Percentiles rank a stretch among this genome's conserved stretches.
phyloP scores from a whole-genome alignment of 805 yeast species.

The Teunomyces panamensis region DNA sequence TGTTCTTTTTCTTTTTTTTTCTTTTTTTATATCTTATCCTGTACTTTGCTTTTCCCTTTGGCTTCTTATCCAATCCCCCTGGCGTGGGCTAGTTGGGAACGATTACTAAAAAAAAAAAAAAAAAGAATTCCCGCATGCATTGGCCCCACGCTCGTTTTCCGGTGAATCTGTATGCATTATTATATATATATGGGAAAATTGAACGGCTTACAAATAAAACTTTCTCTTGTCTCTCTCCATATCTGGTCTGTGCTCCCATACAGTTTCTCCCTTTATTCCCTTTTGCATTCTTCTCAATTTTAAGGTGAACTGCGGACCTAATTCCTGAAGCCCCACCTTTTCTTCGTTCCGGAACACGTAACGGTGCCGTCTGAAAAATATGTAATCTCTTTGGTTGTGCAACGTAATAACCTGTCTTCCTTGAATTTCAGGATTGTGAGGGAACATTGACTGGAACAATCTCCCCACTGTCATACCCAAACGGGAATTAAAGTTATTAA shows the following conservation, averaged over 20 bases:
- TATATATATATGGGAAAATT: background rate
- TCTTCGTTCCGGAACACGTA: constrained; percentile 87
- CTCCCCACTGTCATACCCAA: constrained; percentile 92
- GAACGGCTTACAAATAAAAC: constrained; percentile 62
- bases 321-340: constrained; percentile 89
- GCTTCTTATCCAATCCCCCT: background rate
- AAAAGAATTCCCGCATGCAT: background rate
- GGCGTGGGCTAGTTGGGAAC: too few species aligned
- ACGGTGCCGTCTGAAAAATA: constrained; percentile 93
- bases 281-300: constrained; percentile 84
- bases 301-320: constrained; percentile 95
- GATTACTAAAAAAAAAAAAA: background rate
- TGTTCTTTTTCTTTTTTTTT: too few species aligned
- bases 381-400: constrained; percentile 94
- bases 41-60: background rate
- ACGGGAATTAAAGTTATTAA: constrained; percentile 90
- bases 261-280: constrained; percentile 88
- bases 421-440: constrained; percentile 87
- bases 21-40: background rate
- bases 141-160: background rate
- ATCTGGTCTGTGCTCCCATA: constrained; percentile 94
- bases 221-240: constrained; percentile 96
- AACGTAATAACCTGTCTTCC: constrained; percentile 95
- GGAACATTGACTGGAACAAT: constrained; percentile 87
- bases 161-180: background rate